Conservation (phyloP, 73 alveolate genomes). For the Paramecium caudatum region DNA sequence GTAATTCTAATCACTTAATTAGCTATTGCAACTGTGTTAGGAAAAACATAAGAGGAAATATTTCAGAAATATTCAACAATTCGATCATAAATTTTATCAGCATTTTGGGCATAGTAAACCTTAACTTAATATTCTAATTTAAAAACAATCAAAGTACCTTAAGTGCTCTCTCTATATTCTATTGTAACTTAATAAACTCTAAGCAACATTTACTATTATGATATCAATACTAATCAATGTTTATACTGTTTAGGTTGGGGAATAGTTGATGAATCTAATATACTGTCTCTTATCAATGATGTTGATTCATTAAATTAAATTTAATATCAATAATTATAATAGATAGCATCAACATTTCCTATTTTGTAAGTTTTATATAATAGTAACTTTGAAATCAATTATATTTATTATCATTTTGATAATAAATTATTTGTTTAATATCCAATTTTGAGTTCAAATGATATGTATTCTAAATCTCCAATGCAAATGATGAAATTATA, state of each 20-base stretch:
- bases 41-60: constrained; percentile 21
- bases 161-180: background rate
- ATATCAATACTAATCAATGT: background rate
- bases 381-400: background rate
- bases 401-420: constrained; percentile 9
- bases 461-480: background rate
- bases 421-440: background rate
- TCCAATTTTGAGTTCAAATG: background rate
- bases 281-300: background rate
- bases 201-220: background rate
- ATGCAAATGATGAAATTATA: background rate
- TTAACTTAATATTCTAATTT: background rate
- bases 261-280: background rate
- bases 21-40: constrained; percentile 44
- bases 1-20: background rate
- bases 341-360: background rate
- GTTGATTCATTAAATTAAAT: background rate
- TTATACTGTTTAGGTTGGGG: constrained; percentile 50
- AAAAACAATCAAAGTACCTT: background rate
- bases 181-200: background rate
- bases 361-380: background rate
- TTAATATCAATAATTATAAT: background rate
- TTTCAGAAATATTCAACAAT: constrained; percentile 14
- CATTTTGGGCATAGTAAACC: background rate
- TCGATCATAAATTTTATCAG: background rate